Evolutionary conservation across 2,329 filamentous ascomycete species (phyloP), one percentile per base, ranked within the genome.

Genomic region (Calonectria crousiana): DNA sequence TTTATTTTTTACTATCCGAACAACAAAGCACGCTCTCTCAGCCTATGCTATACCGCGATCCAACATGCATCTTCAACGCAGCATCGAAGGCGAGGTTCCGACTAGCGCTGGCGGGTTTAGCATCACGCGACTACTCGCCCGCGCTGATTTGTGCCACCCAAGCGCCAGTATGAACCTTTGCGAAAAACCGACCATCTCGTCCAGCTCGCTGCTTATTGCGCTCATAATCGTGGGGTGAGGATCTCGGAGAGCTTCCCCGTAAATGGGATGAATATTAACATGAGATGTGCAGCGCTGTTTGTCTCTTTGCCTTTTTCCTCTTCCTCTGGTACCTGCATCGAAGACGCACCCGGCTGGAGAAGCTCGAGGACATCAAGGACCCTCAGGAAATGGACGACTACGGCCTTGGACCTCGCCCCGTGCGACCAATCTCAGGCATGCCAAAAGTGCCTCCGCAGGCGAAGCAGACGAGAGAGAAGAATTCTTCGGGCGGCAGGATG

Each of bases 371-470:
- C 58, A 64, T 76, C 26, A 81, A 81, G 49, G 74, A 72, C 28
- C 14, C 74, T 26, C 78, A 81, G 67, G 80, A 81, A 70, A 67
- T 81, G 58, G 80, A 81, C 47, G 80, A 81, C 58, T 81, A 81
- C 28, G 80, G 80, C 30, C 69, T 81, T 26, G 72, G 49, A 1
- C 49, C 76, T 4, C 13, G 28, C 1, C 60, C 71, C 3, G 23
- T 20, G 9, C 51, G 53, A 26, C 67, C 73, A n/a, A 26, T 38
- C 1, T 30, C 64, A 38, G 36, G 67, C 16, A 62, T 80, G 69
- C 79, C 79, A 0, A 72, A 69, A 23, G 73, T 73, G 18, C 78
- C 79, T 60, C 75, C 77, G 18, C 47, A 77, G 67, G n/a, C 67
- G 69, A 5, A 74, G 72, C 69, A 74, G 10, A 70, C 64, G 26